Conservation (phyloP, 1,284 basidiomycete genomes). For the Violaceomyces palustris region DNA sequence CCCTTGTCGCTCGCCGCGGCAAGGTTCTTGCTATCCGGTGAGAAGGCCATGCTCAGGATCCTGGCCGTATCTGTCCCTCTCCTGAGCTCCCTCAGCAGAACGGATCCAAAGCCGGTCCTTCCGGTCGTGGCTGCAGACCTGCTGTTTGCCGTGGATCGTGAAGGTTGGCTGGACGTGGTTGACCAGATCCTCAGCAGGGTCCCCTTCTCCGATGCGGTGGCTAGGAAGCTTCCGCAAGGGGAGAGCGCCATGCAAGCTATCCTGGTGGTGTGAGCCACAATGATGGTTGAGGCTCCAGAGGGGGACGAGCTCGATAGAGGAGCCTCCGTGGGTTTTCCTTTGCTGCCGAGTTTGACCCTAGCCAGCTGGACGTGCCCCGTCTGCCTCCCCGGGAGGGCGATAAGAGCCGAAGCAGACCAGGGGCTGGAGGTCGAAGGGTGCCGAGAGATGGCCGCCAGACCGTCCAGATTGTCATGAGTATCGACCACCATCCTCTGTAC, state of each 20-base stretch:
- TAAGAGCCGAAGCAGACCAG: conserved; percentile 12
- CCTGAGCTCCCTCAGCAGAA: conserved; percentile 30
- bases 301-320: not conserved
- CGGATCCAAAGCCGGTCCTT: conserved; percentile 17
- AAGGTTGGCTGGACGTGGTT: conserved; percentile 2
- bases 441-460: too few species aligned
- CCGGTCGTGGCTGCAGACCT: conserved; percentile 6
- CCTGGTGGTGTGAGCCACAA: conserved; percentile 37
- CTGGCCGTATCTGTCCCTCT: conserved; percentile 37
- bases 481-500: conserved; percentile 17
- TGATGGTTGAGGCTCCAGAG: conserved; percentile 32
- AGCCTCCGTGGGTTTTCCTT: not conserved
- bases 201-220: conserved; percentile 38
- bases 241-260: conserved; percentile 30
- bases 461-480: conserved; percentile 20
- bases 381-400: conserved; percentile 38
- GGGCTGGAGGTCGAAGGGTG: too few species aligned
- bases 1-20: conserved; percentile 47
- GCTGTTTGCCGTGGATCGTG: not conserved
- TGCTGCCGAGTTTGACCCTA: conserved; percentile 5
- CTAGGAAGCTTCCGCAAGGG: conserved; percentile 19
- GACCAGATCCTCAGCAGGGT: conserved; percentile 42
- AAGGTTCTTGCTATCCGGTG: conserved; percentile 23
- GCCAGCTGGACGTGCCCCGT: conserved; percentile 42
- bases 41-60: conserved; percentile 39